Evolutionary conservation across 2,329 filamentous ascomycete genomes (phyloP), one percentile per base, ranked within the genome.

Genomic region (Exophiala xenobiotica): DNA sequence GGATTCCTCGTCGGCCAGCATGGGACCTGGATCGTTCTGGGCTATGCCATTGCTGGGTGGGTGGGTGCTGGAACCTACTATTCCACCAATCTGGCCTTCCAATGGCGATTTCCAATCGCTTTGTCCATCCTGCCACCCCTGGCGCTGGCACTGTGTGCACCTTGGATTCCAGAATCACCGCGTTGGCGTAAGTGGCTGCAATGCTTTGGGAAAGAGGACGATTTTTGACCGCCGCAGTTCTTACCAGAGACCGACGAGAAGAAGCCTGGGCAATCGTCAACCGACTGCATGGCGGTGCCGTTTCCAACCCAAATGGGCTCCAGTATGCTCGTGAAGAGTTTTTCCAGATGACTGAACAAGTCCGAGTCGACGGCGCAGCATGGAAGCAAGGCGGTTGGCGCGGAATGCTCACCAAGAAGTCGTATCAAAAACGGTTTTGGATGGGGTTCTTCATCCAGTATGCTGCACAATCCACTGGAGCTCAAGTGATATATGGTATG

Each of bases 11-110:
- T 75, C 7, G 71, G 71, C 6, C 70, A 73, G 35, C 70, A 73
- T 57, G 72, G 71, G 40, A 75, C 75, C 41, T 75, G 75, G 60
- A 65, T 76, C 23, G 73, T 75, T 9, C 74, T 76, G 44, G 72
- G 74, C 12, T 75, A 75, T 54, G 73, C 74, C 66, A 63, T 75
- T 37, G 63, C 71, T 5, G 65, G 64, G 2, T 76, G 73, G 72
- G 65, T 75, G 2, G 74, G 74, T 1, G 74, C 69, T 49, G 74
- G 67, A 1, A 73, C 69, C 45, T 76, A 75, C 56, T 76, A 71
- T 55, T 69, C 71, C 4, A 62, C 65, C 3, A 67, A 68, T 40
- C 59, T 68, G 6, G 64, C 64, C 3, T 74, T 76, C 60, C 70
- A 68, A 8, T 76, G 73, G 74, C 65, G 74, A 12, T 75, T 76